Base-by-base conservation (phyloP, 1,139 yeast species). In the Yamadazyma buinensis region DNA sequence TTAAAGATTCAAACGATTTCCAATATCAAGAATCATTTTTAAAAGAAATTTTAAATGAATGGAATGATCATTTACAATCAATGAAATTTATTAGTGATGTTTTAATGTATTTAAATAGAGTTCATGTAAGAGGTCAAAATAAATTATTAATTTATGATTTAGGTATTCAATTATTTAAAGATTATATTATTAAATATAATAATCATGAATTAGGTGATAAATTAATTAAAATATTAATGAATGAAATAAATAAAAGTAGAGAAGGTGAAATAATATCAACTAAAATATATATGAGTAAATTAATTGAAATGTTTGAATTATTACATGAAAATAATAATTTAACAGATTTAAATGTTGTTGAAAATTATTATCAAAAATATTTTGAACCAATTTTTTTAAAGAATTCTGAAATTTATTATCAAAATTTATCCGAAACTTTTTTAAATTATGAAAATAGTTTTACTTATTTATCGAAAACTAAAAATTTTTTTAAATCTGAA, bases 41-140 rank as follows among this genome's bases (percentile, higher is more conserved):
- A 9, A 36, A 36, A 23, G 14, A 30, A 36, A 42, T 28, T 10
- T 30, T 36, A 12, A 29, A 32, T 18, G 76, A 72, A 34, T 92
- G 97, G 97, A 70, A 75, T 29, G 86, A 82, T 33, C 94, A 85
- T 55, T 61, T 81, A 28, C 69, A 80, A 31, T 74, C 86, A 32
- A 83, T 88, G 82, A 72, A 84, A 44, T 79, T 85, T 67, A 75
- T 90, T 27, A 77, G 94, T 46, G 97, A 92, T 54, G 84, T 92
- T 4, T 61, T 88, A 56, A 82, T 88, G 85, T 92, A 92, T 52
- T 61, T 92, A 73, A 67, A 92, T 54, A 72, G 95, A 29, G 95
- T 87, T 0, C 87, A 84, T 47, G 85, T 90, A 20, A 79, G 77
- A 42, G 95, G 84, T 43, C 76, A 77, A 38, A 79, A 78, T 44